phyloP scores from a whole-genome alignment of 495 filamentous ascomycete species.

The Bathelium albidoporum region DNA sequence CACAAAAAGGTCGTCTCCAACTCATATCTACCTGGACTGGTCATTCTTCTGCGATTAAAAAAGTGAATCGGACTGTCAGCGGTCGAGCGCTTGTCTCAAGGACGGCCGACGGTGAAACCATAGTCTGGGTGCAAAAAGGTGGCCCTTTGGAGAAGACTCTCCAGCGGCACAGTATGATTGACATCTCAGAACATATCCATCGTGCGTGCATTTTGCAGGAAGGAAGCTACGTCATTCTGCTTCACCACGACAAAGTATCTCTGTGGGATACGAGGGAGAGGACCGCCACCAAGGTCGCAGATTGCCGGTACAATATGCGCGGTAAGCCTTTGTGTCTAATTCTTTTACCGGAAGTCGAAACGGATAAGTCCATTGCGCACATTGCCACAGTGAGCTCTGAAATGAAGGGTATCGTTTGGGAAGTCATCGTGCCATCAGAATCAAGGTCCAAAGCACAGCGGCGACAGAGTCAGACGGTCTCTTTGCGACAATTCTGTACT shows the following conservation, averaged over 20 bases:
- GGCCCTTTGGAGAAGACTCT: conserved; percentile 43
- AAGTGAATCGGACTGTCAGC: conserved; percentile 72
- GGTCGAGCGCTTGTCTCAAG: conserved; percentile 73
- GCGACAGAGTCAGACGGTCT: conserved; percentile 20
- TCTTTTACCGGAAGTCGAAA: conserved; percentile 55
- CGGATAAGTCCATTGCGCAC: conserved; percentile 42
- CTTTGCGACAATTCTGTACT: conserved; percentile 54
- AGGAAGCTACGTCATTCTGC: conserved; percentile 68
- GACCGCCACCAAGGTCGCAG: conserved; percentile 45
- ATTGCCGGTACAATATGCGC: conserved; percentile 47
- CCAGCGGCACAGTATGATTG: conserved; percentile 58
- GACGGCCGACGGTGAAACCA: conserved; percentile 65
- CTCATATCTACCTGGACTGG: conserved; percentile 65
- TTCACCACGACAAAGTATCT: conserved; percentile 65
- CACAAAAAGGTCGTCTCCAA: conserved; percentile 50
- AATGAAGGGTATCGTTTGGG: conserved; percentile 79
- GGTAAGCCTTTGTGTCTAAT: conserved; percentile 79
- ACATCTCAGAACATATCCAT: conserved; percentile 65
- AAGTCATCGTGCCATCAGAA: conserved; percentile 46
- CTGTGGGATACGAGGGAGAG: conserved; percentile 66
- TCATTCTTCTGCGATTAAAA: conserved; percentile 69
- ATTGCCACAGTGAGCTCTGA: conserved; percentile 75
- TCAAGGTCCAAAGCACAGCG: background rate
- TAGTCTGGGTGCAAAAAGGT: conserved; percentile 67
- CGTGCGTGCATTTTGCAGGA: conserved; percentile 66